Evolutionary conservation across 2,329 filamentous ascomycete genomes (phyloP).

Genomic region (Lachnellula subtilissima): DNA sequence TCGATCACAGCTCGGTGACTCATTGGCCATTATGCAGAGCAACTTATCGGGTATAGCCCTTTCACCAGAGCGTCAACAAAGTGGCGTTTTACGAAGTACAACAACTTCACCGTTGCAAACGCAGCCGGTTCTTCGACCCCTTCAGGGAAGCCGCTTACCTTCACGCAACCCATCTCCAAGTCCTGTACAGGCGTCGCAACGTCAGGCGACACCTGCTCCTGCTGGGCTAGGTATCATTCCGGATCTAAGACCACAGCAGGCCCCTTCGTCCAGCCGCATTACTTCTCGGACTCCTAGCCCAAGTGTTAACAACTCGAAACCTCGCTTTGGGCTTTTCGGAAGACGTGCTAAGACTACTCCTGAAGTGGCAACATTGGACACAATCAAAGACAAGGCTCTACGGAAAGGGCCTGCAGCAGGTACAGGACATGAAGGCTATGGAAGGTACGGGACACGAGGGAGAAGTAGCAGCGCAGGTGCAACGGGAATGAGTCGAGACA

Average conservation of each 20-base stretch:
- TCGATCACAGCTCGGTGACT: constrained; percentile 48
- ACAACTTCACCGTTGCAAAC: constrained; percentile 22
- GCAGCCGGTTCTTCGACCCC: constrained; percentile 32
- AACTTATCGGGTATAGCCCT: constrained; percentile 40
- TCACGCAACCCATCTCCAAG: constrained; percentile 33
- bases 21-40: constrained; percentile 56
- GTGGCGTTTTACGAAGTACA: constrained; percentile 15
- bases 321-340: constrained; percentile 74
- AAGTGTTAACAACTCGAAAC: constrained; percentile 51
- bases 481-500: constrained; percentile 37
- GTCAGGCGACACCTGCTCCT: constrained; percentile 25
- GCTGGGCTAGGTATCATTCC: constrained; percentile 30
- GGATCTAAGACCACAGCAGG: constrained; percentile 22
- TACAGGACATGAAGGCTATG: constrained; percentile 90
- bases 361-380: constrained; percentile 45
- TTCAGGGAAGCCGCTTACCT: constrained; percentile 30
- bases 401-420: constrained; percentile 82
- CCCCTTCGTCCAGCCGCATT: constrained; percentile 26
- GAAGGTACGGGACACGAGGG: constrained; percentile 55
- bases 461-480: constrained; percentile 58
- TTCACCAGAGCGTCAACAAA: constrained; percentile 21
- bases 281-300: constrained; percentile 48
- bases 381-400: constrained; percentile 47
- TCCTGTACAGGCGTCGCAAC: constrained; percentile 28
- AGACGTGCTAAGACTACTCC: constrained; percentile 63